Percentiles rank a stretch among this genome's conserved stretches.
These are phyloP conservation scores for Blastocystis hominis DNA, from an alignment of 352 stramenopile species.

Conservation along the genomic window DNA sequence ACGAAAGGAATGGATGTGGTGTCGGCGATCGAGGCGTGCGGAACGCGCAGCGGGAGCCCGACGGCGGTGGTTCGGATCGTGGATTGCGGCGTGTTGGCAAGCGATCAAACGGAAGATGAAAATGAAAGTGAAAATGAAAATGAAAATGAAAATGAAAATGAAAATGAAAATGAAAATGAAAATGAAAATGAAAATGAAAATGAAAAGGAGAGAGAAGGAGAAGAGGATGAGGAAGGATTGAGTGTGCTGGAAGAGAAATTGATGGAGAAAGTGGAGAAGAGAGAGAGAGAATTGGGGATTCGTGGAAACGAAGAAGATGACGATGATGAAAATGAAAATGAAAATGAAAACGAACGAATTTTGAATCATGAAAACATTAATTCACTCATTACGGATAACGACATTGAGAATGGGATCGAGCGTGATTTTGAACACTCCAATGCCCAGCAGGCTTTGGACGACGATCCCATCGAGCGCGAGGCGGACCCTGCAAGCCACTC, in stretches of 20 bases:
- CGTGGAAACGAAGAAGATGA: background rate
- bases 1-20: constrained; percentile 76
- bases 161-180: background rate
- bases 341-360: background rate
- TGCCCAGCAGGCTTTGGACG: background rate
- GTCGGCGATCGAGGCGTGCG: constrained; percentile 67
- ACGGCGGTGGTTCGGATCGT: background rate
- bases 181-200: background rate
- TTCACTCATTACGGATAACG: no score
- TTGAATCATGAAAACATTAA: no score
- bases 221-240: background rate
- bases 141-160: background rate
- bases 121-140: background rate
- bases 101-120: background rate
- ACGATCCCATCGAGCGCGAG: no score
- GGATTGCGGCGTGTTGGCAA: background rate
- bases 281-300: background rate
- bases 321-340: background rate
- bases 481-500: no score
- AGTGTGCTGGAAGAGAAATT: background rate
- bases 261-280: no score
- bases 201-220: background rate
- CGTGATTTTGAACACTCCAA: background rate
- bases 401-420: no score
- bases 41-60: background rate